Base-by-base conservation (phyloP, 768 basidiomycete genomes). In the Rubroboletus pulcherrimus region DNA sequence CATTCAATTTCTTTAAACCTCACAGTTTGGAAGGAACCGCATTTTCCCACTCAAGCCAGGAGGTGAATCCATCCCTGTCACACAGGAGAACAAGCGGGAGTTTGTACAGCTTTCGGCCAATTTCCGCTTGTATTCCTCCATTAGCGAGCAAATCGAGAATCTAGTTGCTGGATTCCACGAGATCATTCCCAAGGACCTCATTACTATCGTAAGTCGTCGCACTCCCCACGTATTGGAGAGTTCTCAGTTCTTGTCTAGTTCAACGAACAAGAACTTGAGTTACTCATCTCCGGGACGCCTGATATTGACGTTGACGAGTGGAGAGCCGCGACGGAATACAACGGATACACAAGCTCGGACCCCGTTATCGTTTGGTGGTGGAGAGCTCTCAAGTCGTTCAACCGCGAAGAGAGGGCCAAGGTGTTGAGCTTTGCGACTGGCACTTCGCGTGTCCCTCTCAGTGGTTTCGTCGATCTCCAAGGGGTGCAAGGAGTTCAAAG, bases 311-410 rank as follows among this genome's bases (percentile, higher is more conserved):
- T 98, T 2, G 97, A 99, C 69, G 97, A 98, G 72, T 95, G 93
- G 93, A 84, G 91, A 51, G 86, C 89, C 15, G 91, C 91, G 12
- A 94, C 91, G 3, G 93, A 94, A 66, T 93, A 94, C 74, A 91
- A 87, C 59, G 90, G 91, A 45, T 93, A 92, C 70, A 83, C 81
- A 7, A 82, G 88, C 64, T 90, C 89, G 3, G 95, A 99, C 70
- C 92, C 96, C 7, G 94, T 96, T 65, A 94, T 98, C 56, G 87
- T 91, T 30, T 99, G 95, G 95, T 98, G 93, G 89, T 99, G 97
- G 97, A 83, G 97, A 61, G 96, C 96, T 2, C 81, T 99, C 41
- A 93, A 98, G 73, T 96, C 93, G 9, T 98, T 98, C 76, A 93
- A 90, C 62, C 89, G 96, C 34, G 95, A 98, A 64, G 97, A 99